phyloP scores from a whole-genome alignment of 495 filamentous ascomycete genomes.

The Penicillium malachiteum region DNA sequence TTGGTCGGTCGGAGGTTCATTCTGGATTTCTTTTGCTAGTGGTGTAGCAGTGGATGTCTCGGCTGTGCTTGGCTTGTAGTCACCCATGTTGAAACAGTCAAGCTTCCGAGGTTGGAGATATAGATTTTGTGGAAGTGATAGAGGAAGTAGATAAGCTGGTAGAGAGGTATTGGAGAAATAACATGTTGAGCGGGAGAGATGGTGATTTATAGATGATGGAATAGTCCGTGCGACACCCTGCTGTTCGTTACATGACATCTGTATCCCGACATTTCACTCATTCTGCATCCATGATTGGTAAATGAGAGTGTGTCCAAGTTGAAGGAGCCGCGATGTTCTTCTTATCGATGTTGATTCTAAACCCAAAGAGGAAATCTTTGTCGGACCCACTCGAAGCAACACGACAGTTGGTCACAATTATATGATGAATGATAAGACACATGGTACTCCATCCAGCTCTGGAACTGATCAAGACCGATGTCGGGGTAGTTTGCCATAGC shows the following conservation, averaged over 20 bases:
- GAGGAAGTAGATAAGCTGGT: not conserved
- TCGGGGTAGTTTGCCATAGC: not conserved
- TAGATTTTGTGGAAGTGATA: not conserved
- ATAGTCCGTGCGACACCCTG: too few relatives aligned
- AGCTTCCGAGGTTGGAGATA: not conserved
- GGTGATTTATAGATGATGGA: too few relatives aligned
- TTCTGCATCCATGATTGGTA: not conserved
- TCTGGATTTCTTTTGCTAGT: not conserved
- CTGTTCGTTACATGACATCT: not conserved
- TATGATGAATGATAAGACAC: slow-evolving; percentile 1
- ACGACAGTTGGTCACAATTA: not conserved
- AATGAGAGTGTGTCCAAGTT: not conserved
- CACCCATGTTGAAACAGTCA: slow-evolving; percentile 18
- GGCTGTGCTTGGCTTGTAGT: slow-evolving; percentile 17
- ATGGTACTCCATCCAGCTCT: not conserved
- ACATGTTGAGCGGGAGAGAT: not conserved
- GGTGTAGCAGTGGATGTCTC: not conserved
- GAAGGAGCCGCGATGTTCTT: not conserved
- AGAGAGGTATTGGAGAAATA: not conserved
- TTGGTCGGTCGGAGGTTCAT: not conserved
- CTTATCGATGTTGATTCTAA: slow-evolving; percentile 16
- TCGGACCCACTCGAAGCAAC: slow-evolving; percentile 24
- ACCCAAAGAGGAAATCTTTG: slow-evolving; percentile 31
- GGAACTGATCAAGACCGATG: not conserved
- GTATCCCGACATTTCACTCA: not conserved